Base-by-base conservation (phyloP, 2,329 filamentous ascomycete species). In the Fusarium armeniacum region DNA sequence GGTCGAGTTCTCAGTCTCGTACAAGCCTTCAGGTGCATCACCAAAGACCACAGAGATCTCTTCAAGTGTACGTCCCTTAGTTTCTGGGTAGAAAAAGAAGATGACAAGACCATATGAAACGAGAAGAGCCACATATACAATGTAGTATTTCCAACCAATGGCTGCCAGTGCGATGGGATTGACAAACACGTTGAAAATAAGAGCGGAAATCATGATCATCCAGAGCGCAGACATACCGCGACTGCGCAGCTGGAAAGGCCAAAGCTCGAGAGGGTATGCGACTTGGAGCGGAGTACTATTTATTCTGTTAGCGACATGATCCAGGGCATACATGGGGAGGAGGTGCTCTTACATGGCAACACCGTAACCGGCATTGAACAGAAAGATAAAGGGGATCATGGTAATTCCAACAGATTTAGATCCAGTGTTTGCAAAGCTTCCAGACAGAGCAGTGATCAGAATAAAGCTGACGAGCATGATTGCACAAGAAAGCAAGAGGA, bases 11-110 rank as follows among this genome's bases (percentile, higher is more conserved):
- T 64, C 44, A 6, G 56, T 54, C 5, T 54, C 62, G 1, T 64
- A 64, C 3, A 64, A 44, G 4, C 61, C 61, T 3, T 64, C 61
- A 8, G 61, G 59, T 7, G 61, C 61, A 9, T 64, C 59, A 1
- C 61, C 61, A 16, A 64, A 64, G 0, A 64, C 36, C 7, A 64
- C 59, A 2, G 61, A 47, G 5, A 64, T 64, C 22, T 64, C 61
- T 11, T 64, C 59, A 0, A 64, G 51, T 7, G 59, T 64, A 2
- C 61, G 61, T 3, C 61, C 61, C 3, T 40, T 62, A 0, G 61
- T 64, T 8, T 64, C 61, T 1, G 61, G 61, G 8, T 64, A 64
- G 32, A 64, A 64, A 10, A 64, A 64, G 38, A 58, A 64, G 12
- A 64, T 58, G 0, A 64, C 59, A 3, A 64, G 15, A 2, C 61